Base-by-base conservation (phyloP, 805 yeast genomes). In the Teunomyces pallodes region DNA sequence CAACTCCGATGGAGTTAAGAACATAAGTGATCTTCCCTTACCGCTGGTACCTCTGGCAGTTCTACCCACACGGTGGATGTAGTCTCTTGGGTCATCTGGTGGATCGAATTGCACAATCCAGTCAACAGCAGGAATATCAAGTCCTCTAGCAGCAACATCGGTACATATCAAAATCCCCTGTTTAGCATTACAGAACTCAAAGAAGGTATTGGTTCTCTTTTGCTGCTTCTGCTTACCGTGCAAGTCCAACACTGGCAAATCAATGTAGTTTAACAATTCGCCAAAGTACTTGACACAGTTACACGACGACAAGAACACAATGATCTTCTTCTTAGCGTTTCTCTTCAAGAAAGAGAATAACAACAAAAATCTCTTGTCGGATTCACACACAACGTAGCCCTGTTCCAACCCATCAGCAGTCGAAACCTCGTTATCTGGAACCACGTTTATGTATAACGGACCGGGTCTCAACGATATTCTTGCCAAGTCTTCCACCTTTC, bases 61-160 rank as follows among this genome's bases (percentile, higher is more conserved):
- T 77, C 99, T 86, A 56, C 99, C 99, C 32, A 94, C 99, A 70
- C 99, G 84, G 74, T 94, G 99, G 58, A 94, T 94, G 68, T 94
- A 94, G 72, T 94, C 98, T 74, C 98, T 84, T 70, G 99, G 99
- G 73, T 94, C 99, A 85, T 94, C 99, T 67, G 99, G 99, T 47
- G 99, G 99, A 69, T 94, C 99, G 64, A 90, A 94, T 76, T 94
- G 99, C 55, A 94, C 87, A 62, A 94, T 94, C 99, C 99, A 94
- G 74, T 95, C 99, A 47, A 94, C 99, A 27, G 95, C 86, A 46
- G 99, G 99, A 58, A 94, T 94, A 75, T 94, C 99, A 56, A 94
- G 81, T 20, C 99, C 99, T 79, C 99, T 85, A 17, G 99, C 99
- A 29, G 99, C 99, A 57, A 94, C 99, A 70, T 94, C 99, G 0